These are phyloP conservation scores for Penicillium freii DNA, from an alignment of 2,329 filamentous ascomycete genomes.

Conservation along the genomic window DNA sequence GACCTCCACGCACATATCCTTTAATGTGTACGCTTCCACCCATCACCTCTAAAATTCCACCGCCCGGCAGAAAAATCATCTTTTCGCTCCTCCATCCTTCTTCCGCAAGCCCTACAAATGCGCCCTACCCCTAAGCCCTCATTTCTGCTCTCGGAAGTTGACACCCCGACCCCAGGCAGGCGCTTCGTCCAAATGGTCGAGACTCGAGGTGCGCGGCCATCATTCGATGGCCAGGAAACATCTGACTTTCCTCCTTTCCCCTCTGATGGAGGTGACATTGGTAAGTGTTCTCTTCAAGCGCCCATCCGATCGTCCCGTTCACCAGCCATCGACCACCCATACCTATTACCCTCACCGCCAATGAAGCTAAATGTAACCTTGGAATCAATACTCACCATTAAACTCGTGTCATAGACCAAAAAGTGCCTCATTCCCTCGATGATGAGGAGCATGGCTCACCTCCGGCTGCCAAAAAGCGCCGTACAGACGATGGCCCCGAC, in stretches of 20 bases:
- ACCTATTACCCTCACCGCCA: not conserved
- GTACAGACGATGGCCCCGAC: constrained; percentile 33
- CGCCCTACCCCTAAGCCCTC: constrained; percentile 51
- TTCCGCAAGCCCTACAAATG: constrained; percentile 43
- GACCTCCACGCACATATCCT: not conserved
- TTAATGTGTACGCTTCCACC: not conserved
- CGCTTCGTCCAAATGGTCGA: constrained; percentile 35
- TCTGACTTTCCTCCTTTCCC: constrained; percentile 33
- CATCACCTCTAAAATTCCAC: not conserved
- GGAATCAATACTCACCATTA: not conserved
- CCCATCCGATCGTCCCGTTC: constrained; percentile 7
- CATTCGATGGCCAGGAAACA: constrained; percentile 30
- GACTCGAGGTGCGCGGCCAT: constrained; percentile 28
- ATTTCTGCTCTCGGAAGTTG: constrained; percentile 48
- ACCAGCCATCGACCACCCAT: constrained; percentile 5
- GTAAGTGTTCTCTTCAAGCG: constrained; percentile 27
- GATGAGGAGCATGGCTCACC: constrained; percentile 34
- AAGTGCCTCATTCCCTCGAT: constrained; percentile 33
- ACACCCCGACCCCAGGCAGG: constrained; percentile 23
- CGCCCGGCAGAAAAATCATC: constrained; percentile 24
- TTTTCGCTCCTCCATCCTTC: constrained; percentile 19
- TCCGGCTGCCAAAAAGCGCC: constrained; percentile 42
- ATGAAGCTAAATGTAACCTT: constrained; percentile 3
- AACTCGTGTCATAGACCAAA: constrained; percentile 25
- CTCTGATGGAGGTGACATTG: constrained; percentile 32